A percentile compares a stretch with the other conserved stretches of the same genome.
Evolutionary conservation across 257 asterid species (phyloP).

Genomic region (Solanum acaule): DNA sequence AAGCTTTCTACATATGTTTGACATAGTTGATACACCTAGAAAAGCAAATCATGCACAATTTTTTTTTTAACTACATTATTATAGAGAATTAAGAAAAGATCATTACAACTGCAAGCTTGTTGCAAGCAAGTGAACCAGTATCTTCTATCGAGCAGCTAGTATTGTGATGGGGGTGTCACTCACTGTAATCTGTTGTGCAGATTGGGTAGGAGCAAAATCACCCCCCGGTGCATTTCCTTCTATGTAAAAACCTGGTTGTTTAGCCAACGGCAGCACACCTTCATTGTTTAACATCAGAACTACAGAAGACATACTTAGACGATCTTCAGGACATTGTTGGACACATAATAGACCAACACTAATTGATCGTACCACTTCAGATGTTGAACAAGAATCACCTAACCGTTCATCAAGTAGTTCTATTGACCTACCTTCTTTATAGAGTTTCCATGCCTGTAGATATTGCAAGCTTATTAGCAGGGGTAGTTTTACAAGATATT

Average conservation of each 20-base stretch:
- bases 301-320: conserved; percentile 25
- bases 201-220: no score
- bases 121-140: no score
- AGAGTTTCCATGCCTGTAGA: neutral
- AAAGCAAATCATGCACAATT: no score
- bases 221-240: neutral
- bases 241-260: conserved; percentile 27
- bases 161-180: no score
- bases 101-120: no score
- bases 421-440: neutral
- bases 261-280: conserved; percentile 10
- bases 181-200: no score
- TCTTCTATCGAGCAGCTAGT: no score
- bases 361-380: conserved; percentile 15
- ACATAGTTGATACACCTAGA: no score
- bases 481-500: neutral
- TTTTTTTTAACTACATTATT: no score
- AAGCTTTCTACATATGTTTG: no score
- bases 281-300: conserved; percentile 22
- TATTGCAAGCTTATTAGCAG: neutral
- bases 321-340: conserved; percentile 21
- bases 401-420: neutral
- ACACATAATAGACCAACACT: conserved; percentile 32
- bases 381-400: neutral
- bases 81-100: no score